Base-by-base conservation (phyloP, 1,139 yeast species). In the Schwanniomyces etchellsii region DNA sequence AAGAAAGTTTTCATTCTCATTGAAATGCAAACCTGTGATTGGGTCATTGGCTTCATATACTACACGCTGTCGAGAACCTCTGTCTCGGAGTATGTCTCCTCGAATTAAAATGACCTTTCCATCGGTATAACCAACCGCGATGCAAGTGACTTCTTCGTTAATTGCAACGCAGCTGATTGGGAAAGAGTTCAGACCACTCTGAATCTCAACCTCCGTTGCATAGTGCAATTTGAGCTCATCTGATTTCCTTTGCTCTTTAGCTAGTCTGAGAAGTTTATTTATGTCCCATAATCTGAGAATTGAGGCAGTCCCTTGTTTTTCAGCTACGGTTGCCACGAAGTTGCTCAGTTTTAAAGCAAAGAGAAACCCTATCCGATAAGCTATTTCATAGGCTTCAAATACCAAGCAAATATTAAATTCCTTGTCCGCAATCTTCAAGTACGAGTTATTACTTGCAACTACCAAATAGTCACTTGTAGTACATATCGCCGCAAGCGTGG, bases 11-110 rank as follows among this genome's bases (percentile, higher is more conserved):
- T 57, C 54, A 14, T 61, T 61, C 27, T 66, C 73, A 36, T 65
- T 63, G 42, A 82, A 75, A 22, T 72, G 66, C 2, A 91, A 57
- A 0, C 88, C 84, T 0, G 98, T 89, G 16, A 93, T 70, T 0
- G 97, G 95, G 31, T 85, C 93, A 11, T 52, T 48, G 12, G 78
- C 70, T 39, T 81, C 84, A 47, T 77, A 85, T 1, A 89, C 77
- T 0, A 81, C 55, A 21, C 97, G 62, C 48, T 89, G 97, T 40
- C 91, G 74, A 4, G 95, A 77, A 0, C 98, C 98, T 36, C 96
- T 60, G 48, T 93, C 99, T 42, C 91, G 74, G 2, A 84, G 47
- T 27, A 93, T 57, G 52, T 91, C 98, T 5, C 98, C 99, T 38
- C 97, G 59, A 0, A 89, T 74, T 3, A 89, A 60, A 5, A 89